Evolutionary conservation across 192 early-diverging fungal species (phyloP).

Genomic region (Chytriomyces sp.): DNA sequence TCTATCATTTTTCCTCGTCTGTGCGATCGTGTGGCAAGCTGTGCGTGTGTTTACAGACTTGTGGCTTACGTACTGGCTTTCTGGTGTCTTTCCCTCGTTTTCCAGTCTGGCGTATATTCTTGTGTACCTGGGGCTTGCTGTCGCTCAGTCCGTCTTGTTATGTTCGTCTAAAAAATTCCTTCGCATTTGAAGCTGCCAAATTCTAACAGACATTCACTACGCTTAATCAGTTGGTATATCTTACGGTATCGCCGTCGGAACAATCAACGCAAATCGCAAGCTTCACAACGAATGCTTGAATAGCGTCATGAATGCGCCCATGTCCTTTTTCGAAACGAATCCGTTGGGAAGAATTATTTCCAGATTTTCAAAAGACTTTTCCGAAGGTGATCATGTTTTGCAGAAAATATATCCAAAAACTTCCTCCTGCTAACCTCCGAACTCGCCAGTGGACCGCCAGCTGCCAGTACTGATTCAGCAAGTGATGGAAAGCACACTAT

Average conservation of each 20-base stretch:
- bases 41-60: too few species aligned
- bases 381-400: constrained; percentile 50
- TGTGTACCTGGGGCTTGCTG: constrained; percentile 45
- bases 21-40: too few species aligned
- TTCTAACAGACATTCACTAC: too few species aligned
- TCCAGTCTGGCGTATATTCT: too few species aligned
- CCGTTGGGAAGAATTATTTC: constrained; percentile 42
- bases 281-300: constrained; percentile 65
- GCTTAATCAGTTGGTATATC: too few species aligned
- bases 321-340: constrained; percentile 44
- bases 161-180: neutral
- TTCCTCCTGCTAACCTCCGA: neutral
- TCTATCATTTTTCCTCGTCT: too few species aligned
- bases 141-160: constrained; percentile 57
- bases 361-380: neutral
- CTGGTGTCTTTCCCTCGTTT: too few species aligned
- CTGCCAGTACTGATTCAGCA: neutral
- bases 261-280: constrained; percentile 46
- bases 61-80: too few species aligned
- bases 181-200: too few species aligned
- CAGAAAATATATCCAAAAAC: constrained; percentile 43
- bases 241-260: too few species aligned
- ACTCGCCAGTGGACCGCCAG: neutral
- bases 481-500: neutral
- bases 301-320: constrained; percentile 58